Conservation (phyloP, 2,329 filamentous ascomycete genomes). For the Epichloe bromicola region DNA sequence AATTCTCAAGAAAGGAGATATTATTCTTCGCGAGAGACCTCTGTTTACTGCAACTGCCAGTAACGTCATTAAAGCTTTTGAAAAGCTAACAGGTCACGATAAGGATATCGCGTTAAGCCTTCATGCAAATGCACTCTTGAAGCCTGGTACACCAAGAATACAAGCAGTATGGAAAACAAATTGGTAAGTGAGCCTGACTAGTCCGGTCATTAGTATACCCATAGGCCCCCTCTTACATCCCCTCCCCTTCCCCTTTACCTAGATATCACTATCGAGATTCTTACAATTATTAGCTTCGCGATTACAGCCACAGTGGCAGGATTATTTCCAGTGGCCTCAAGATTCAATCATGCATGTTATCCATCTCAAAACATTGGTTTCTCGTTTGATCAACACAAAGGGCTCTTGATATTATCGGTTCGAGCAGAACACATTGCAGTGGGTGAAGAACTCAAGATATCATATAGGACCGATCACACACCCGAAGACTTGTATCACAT, state of each 20-base stretch:
- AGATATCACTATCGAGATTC: background rate
- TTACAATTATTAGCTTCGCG: conserved; percentile 6
- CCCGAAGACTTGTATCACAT: conserved; percentile 25
- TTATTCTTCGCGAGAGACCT: conserved; percentile 32
- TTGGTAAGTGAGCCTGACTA: conserved; percentile 22
- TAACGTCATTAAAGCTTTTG: conserved; percentile 23
- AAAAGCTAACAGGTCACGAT: conserved; percentile 17
- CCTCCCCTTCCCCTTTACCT: background rate
- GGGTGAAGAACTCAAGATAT: conserved; percentile 39
- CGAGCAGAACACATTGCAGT: conserved; percentile 19
- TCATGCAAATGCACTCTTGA: conserved; percentile 19
- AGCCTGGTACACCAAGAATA: conserved; percentile 16
- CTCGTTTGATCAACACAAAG: conserved; percentile 20
- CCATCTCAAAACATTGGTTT: conserved; percentile 31
- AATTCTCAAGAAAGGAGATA: conserved; percentile 23
- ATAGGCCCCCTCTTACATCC: no score
- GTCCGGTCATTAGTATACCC: background rate
- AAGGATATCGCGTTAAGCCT: conserved; percentile 24
- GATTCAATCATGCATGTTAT: conserved; percentile 47
- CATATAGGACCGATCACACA: conserved; percentile 26
- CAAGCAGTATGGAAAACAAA: conserved; percentile 33
- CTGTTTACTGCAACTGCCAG: conserved; percentile 21
- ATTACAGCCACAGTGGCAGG: conserved; percentile 21
- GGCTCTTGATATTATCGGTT: conserved; percentile 29
- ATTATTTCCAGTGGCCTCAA: conserved; percentile 36